phyloP scores from a whole-genome alignment of 2,329 filamentous ascomycete species.

The Penicillium sp. region DNA sequence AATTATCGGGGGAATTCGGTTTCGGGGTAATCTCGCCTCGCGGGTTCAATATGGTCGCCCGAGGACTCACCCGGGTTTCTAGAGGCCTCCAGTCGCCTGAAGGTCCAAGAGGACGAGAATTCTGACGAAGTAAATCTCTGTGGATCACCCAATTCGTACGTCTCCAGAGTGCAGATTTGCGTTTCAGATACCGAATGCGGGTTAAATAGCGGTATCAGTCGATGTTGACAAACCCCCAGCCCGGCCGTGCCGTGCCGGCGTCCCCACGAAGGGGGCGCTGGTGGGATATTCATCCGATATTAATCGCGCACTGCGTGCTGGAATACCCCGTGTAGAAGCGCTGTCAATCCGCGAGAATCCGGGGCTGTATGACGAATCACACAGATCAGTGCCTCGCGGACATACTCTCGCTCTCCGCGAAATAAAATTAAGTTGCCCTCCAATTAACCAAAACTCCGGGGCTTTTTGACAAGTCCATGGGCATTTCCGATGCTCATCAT shows the following conservation, averaged over 20 bases:
- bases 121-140: not conserved
- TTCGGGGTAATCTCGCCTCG: not conserved
- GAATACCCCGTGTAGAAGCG: not conserved
- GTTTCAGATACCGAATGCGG: no score
- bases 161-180: no score
- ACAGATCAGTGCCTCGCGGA: not conserved
- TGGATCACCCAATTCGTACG: no score
- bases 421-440: not conserved
- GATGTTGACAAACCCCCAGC: not conserved
- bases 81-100: not conserved
- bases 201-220: no score
- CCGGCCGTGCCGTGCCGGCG: not conserved
- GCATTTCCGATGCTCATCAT: no score
- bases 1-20: not conserved
- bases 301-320: not conserved
- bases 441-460: no score
- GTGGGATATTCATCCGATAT: not conserved
- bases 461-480: no score
- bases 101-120: not conserved
- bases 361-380: not conserved
- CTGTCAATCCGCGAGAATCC: no score
- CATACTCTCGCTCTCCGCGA: no score
- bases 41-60: not conserved
- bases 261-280: not conserved
- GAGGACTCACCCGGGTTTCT: not conserved